Evolutionary conservation across 2,329 filamentous ascomycete species (phyloP).

Genomic region (Claviceps sp.): DNA sequence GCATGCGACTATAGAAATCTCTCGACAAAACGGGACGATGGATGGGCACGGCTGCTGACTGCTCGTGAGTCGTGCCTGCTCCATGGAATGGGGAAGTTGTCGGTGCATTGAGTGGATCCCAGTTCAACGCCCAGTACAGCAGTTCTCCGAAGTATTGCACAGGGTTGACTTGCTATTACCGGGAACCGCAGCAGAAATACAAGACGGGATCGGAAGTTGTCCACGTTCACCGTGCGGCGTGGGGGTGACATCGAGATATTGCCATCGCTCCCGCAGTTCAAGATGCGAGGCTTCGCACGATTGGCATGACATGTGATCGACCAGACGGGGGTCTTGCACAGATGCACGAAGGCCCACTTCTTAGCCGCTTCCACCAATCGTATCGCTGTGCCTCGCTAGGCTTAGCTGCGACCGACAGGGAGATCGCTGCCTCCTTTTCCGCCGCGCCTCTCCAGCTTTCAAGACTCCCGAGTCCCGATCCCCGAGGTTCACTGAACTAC

Average conservation of each 20-base stretch:
- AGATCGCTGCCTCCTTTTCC: constrained; percentile 2
- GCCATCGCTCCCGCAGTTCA: background rate
- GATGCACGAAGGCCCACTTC: background rate
- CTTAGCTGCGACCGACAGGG: background rate
- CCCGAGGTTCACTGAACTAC: background rate
- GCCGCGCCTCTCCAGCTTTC: background rate
- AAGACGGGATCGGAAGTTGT: background rate
- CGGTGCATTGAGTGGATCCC: background rate
- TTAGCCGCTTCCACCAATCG: background rate
- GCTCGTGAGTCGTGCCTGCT: background rate
- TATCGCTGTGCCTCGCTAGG: background rate
- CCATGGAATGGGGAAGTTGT: background rate
- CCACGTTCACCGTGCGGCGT: background rate
- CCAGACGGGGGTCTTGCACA: background rate
- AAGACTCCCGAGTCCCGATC: background rate
- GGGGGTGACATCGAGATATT: background rate
- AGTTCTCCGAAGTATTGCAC: background rate
- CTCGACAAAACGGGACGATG: background rate
- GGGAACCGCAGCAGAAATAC: background rate
- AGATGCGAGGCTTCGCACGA: background rate
- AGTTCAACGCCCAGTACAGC: background rate
- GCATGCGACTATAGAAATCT: background rate
- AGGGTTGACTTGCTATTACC: background rate
- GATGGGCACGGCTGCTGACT: background rate
- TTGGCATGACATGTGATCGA: background rate